Percentiles rank a stretch among this genome's conserved stretches.
Evolutionary conservation across 176 grass and related monocot species (phyloP).

Genomic region (Oryza officinalis): DNA sequence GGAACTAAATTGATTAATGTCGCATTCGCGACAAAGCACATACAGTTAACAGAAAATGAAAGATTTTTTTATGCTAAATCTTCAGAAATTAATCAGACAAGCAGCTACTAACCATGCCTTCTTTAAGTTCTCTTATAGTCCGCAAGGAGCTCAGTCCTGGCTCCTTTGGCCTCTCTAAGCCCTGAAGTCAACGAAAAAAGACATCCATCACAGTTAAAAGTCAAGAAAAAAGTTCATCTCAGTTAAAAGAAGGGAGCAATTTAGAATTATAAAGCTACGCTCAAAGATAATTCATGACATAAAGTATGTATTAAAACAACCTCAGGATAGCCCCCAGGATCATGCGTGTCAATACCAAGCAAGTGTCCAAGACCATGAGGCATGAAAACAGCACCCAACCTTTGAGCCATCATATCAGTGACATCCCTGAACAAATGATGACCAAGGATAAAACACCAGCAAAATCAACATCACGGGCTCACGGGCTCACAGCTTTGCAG

Average conservation of each 20-base stretch:
- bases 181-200: slow-evolving; percentile 47
- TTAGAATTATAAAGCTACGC: neutral
- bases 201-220: neutral
- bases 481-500: slow-evolving; percentile 21
- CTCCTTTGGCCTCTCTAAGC: slow-evolving; percentile 83
- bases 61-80: slow-evolving; percentile 7
- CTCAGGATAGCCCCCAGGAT: slow-evolving; percentile 90
- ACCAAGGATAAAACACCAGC: slow-evolving; percentile 25
- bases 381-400: slow-evolving; percentile 94
- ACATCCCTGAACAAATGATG: slow-evolving; percentile 64
- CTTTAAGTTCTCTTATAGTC: slow-evolving; percentile 68
- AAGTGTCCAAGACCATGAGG: slow-evolving; percentile 96
- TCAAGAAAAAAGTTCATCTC: slow-evolving; percentile 7
- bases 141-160: slow-evolving; percentile 78
- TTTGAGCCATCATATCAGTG: slow-evolving; percentile 77
- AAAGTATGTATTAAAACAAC: slow-evolving; percentile 48
- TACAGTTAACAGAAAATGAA: slow-evolving; percentile 15
- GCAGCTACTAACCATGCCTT: slow-evolving; percentile 84
- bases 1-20: neutral
- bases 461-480: slow-evolving; percentile 29
- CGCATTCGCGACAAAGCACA: neutral
- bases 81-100: slow-evolving; percentile 19
- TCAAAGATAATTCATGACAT: neutral
- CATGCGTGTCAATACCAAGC: slow-evolving; percentile 97
- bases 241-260: slow-evolving; percentile 5